Percentiles rank a stretch among this genome's conserved stretches.
Conservation (phyloP, 306 rosid species). For the Trifolium pratense region DNA sequence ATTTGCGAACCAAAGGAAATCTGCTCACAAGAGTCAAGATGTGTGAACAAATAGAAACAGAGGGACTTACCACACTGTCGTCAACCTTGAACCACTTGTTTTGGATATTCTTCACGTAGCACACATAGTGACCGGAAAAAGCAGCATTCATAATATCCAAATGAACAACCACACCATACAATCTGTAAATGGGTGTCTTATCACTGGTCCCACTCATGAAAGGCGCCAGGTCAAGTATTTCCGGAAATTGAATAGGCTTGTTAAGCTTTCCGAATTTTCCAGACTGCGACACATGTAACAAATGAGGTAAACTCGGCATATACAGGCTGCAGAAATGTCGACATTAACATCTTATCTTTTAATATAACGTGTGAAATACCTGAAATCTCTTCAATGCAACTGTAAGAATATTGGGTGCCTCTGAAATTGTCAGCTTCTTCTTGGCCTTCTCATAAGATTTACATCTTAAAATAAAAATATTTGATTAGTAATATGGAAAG, state of each 20-base stretch:
- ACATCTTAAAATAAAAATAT: slow-evolving; percentile 58
- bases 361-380: slow-evolving; percentile 55
- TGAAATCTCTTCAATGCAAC: slow-evolving; percentile 95
- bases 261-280: slow-evolving; percentile 98
- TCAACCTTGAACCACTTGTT: slow-evolving; percentile 98
- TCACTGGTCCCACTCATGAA: slow-evolving; percentile 92
- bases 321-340: slow-evolving; percentile 24
- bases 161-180: slow-evolving; percentile 93
- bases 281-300: slow-evolving; percentile 59
- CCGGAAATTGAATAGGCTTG: slow-evolving; percentile 85
- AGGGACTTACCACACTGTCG: slow-evolving; percentile 78
- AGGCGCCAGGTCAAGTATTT: slow-evolving; percentile 85
- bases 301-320: slow-evolving; percentile 15
- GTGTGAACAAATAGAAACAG: slow-evolving; percentile 27
- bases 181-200: slow-evolving; percentile 79
- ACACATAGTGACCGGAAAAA: slow-evolving; percentile 95
- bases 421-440: slow-evolving; percentile 85
- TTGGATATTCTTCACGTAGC: slow-evolving; percentile 84
- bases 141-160: slow-evolving; percentile 92
- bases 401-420: slow-evolving; percentile 96
- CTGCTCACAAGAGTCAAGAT: slow-evolving; percentile 21
- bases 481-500: slow-evolving; percentile 37
- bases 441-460: slow-evolving; percentile 95
- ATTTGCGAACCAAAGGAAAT: background rate
- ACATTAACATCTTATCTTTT: slow-evolving; percentile 21